Percentiles rank a stretch among this genome's conserved stretches.
These are phyloP conservation scores for Fusarium albidum DNA, from an alignment of 2,329 filamentous ascomycete genomes.

Conservation along the genomic window DNA sequence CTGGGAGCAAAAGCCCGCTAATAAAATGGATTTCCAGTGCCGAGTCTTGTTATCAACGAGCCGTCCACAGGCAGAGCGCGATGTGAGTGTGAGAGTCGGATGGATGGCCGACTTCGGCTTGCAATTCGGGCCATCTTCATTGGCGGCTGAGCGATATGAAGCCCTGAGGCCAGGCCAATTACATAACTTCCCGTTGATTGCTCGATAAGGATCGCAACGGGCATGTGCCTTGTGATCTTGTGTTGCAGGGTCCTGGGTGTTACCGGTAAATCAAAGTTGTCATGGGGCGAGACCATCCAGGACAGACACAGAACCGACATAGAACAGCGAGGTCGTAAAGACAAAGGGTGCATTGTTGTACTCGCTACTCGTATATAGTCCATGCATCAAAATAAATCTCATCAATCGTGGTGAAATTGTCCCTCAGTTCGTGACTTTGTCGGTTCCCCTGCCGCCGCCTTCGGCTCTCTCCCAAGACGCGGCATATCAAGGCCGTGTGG, in stretches of 20 bases:
- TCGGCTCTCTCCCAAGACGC: background rate
- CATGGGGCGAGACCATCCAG: too few relatives aligned
- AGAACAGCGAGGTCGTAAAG: too few relatives aligned
- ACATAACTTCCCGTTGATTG: constrained; percentile 24
- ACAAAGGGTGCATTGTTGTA: too few relatives aligned
- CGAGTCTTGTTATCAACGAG: constrained; percentile 13
- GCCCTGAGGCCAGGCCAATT: constrained; percentile 24
- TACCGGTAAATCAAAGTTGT: too few relatives aligned
- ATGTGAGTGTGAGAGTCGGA: constrained; percentile 16
- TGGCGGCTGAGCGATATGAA: constrained; percentile 25
- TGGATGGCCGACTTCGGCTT: constrained; percentile 39
- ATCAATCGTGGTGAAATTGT: too few relatives aligned
- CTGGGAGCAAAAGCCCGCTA: constrained; percentile 11
- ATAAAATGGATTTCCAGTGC: constrained; percentile 11
- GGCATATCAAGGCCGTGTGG: constrained; percentile 20
- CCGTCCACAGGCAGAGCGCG: constrained; percentile 8
- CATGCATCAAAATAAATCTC: background rate
- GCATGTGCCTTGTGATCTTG: constrained; percentile 11
- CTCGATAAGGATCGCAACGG: constrained; percentile 35
- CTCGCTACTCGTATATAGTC: too few relatives aligned
- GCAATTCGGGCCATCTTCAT: constrained; percentile 35
- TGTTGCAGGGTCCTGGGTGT: too few relatives aligned
- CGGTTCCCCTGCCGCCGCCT: background rate
- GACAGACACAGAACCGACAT: too few relatives aligned
- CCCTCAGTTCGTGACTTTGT: constrained; percentile 1